Evolutionary conservation across 2,329 filamentous ascomycete species (phyloP), one percentile per base, ranked within the genome.

Genomic region (Penicillium vulpinum): DNA sequence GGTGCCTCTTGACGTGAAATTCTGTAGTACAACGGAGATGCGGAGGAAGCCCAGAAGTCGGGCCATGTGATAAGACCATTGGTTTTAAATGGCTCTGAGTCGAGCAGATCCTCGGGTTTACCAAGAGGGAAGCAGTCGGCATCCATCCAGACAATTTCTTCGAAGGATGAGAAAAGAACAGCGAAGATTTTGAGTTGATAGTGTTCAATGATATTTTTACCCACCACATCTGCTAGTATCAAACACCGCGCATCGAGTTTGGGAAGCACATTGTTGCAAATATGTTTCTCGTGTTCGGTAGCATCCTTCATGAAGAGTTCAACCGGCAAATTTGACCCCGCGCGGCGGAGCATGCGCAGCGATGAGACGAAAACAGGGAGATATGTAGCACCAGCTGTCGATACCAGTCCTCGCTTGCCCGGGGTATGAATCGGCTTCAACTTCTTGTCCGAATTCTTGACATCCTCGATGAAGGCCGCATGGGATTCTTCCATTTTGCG

Each of bases 91-190:
- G 82, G 81, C 36, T 82, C 78, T 2, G 75, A 71, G n/a, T 77
- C 70, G 61, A 86, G 81, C 15, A 86, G 68, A 4, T 68, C 58
- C 24, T 73, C 72, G 0, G 79, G 78, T 50, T 80, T 73, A 43
- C 75, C 72, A 24, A 79, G 67, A 13, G 83, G 82, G 63, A 85
- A 83, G 58, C 77, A 78, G 63, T 85, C 83, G 54, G 81, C 80
- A 63, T 86, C 84, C 64, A 86, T 78, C 69, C 83, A 85, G 18
- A 86, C 74, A 11, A 84, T 77, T 51, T 85, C 77, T 64, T 85
- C 80, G 61, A 85, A 86, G 4, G 82, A 81, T 1, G 83, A 85
- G 59, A 85, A 81, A 3, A 86, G 72, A 18, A 86, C 78, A 4
- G 83, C 76, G 60, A 85, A 80, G 36, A 81, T 76, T 67, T 86